Evolutionary conservation across 345 rosid species (phyloP), one percentile per base, ranked within the genome.

Genomic region (Salix koriyanagi): DNA sequence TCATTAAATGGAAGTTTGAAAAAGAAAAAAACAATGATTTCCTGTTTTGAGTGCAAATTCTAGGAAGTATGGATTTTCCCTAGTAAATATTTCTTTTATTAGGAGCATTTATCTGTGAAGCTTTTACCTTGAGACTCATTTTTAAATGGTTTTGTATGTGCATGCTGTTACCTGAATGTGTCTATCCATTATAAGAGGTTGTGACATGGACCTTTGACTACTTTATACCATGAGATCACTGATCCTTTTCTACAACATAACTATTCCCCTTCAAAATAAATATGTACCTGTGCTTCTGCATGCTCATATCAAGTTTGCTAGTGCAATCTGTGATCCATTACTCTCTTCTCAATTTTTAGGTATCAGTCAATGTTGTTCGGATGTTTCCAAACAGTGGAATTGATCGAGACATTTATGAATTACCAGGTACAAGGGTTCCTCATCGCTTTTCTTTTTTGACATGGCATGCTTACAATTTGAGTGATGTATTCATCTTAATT

Each of bases 341-440:
- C 37, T 65, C 19, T 75, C 19, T 61, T 44, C 39, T 46, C 10
- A 23, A 36, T 32, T 26, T 79, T 76, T 86, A 96, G 99, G 98
- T 96, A 96, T 79, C 99, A 96, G 65, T 96, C 99, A 68, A 94
- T 97, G 25, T 83, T 96, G 83, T 82, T 92, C 18, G 99, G 99
- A 28, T 91, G 93, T 12, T 96, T 88, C 80, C 99, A 96, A 84
- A 92, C 97, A 0, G 97, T 90, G 23, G 99, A 96, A 81, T 85
- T 96, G 81, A 96, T 96, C 36, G 98, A 96, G 84, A 96, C 99
- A 56, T 96, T 94, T 83, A 91, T 92, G 99, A 96, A 96, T 82
- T 96, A 96, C 85, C 98, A 96, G 99, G 99, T 94, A 89, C 42
- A 36, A 52, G 26, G 46, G 70, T 25, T 7, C 34, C 56, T 34